phyloP scores from a whole-genome alignment of 768 basidiomycete species.

The Boletus coccyginus region DNA sequence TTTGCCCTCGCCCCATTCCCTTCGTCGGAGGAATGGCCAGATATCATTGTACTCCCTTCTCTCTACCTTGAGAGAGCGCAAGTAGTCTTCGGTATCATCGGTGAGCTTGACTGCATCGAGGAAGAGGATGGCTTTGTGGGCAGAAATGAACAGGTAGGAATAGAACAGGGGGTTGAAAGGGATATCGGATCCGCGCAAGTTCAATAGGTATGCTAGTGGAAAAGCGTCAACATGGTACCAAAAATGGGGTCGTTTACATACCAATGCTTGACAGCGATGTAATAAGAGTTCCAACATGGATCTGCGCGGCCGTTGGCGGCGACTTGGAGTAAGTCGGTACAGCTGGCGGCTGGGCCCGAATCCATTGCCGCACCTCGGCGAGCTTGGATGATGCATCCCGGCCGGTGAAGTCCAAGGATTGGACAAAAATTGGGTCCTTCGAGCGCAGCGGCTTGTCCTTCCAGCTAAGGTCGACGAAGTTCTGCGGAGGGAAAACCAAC shows the following conservation, averaged over 20 bases:
- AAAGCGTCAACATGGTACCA: conserved; percentile 1
- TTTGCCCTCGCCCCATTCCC: conserved; percentile 81
- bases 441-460: conserved; percentile 71
- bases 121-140: conserved; percentile 67
- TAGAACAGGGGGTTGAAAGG: conserved; percentile 93
- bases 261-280: conserved; percentile 71
- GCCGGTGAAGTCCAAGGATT: conserved; percentile 68
- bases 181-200: conserved; percentile 86
- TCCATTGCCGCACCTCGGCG: conserved; percentile 66
- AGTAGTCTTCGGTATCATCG: conserved; percentile 54
- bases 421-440: conserved; percentile 61
- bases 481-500: conserved; percentile 78
- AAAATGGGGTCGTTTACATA: conserved; percentile 30
- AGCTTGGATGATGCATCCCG: conserved; percentile 70
- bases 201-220: conserved; percentile 73
- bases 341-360: conserved; percentile 55
- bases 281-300: conserved; percentile 65
- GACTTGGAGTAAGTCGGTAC: conserved; percentile 61
- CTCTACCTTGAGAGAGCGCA: conserved; percentile 55
- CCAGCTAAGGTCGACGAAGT: conserved; percentile 83
- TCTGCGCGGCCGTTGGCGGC: conserved; percentile 57
- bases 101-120: conserved; percentile 66
- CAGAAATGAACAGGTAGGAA: conserved; percentile 75
- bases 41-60: conserved; percentile 70
- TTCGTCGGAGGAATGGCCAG: conserved; percentile 72